Evolutionary conservation across 768 basidiomycete genomes (phyloP).

Genomic region (Podaxis sp.): DNA sequence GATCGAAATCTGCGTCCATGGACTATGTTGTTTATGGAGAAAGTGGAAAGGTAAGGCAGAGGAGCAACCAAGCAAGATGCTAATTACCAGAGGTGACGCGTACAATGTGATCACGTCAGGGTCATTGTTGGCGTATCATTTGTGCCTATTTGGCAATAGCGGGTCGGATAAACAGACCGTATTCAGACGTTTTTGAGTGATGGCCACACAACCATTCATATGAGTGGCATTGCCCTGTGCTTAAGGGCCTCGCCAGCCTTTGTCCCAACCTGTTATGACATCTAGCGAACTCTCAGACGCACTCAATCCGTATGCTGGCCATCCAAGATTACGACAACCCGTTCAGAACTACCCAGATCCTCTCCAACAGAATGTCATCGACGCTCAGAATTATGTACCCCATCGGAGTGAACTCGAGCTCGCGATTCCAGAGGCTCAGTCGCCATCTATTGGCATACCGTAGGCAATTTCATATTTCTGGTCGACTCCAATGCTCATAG

Average conservation of each 20-base stretch:
- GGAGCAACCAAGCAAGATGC: constrained; percentile 13
- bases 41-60: constrained; percentile 17
- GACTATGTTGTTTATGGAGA: constrained; percentile 13
- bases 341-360: constrained; percentile 7
- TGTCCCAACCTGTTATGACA: constrained; percentile 40
- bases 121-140: constrained; percentile 26
- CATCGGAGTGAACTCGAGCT: constrained; percentile 68
- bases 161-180: neutral
- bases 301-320: constrained; percentile 61
- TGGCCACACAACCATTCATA: constrained; percentile 16
- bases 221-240: constrained; percentile 8
- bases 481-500: neutral
- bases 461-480: constrained; percentile 25
- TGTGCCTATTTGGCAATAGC: constrained; percentile 26
- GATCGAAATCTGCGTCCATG: constrained; percentile 53
- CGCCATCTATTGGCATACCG: constrained; percentile 35
- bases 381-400: constrained; percentile 34
- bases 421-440: constrained; percentile 49
- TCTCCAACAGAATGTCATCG: constrained; percentile 12
- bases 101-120: constrained; percentile 24
- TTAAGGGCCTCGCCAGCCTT: constrained; percentile 16
- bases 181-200: constrained; percentile 11
- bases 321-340: constrained; percentile 14
- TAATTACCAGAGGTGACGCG: constrained; percentile 42
- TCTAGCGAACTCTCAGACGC: constrained; percentile 79